Percentiles rank a stretch among this genome's conserved stretches.
phyloP scores from a whole-genome alignment of 2,329 filamentous ascomycete species.

The Fusarium subtropicale region DNA sequence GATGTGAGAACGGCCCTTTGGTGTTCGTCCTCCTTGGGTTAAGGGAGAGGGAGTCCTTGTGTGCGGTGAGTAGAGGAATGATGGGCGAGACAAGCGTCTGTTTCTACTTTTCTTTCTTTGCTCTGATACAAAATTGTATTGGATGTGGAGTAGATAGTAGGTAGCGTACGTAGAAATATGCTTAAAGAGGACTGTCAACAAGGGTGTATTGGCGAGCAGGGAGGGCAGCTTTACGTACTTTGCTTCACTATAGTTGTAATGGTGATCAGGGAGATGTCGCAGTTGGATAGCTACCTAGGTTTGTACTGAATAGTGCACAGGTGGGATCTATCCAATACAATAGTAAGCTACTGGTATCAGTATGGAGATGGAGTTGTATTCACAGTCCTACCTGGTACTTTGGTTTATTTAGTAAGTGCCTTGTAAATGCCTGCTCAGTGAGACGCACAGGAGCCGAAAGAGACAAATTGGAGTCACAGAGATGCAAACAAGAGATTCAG shows the following conservation, averaged over 20 bases:
- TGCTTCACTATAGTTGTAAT: background rate
- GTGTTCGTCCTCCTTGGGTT: slow-evolving; percentile 33
- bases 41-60: slow-evolving; percentile 44
- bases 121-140: slow-evolving; percentile 22
- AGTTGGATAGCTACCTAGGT: background rate
- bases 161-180: slow-evolving; percentile 15
- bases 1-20: slow-evolving; percentile 6
- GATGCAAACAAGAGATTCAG: background rate
- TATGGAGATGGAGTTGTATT: background rate
- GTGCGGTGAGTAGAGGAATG: slow-evolving; percentile 47
- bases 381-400: background rate
- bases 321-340: background rate
- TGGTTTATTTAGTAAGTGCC: background rate
- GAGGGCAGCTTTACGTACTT: slow-evolving; percentile 12
- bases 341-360: background rate
- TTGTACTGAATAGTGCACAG: background rate
- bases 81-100: slow-evolving; percentile 51
- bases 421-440: background rate
- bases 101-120: background rate
- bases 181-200: slow-evolving; percentile 28
- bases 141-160: background rate
- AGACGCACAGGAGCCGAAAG: too few species aligned
- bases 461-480: background rate
- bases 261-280: background rate
- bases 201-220: slow-evolving; percentile 24